Conservation (phyloP, 177 flowering plant genomes). For the Vitis hybrid region DNA sequence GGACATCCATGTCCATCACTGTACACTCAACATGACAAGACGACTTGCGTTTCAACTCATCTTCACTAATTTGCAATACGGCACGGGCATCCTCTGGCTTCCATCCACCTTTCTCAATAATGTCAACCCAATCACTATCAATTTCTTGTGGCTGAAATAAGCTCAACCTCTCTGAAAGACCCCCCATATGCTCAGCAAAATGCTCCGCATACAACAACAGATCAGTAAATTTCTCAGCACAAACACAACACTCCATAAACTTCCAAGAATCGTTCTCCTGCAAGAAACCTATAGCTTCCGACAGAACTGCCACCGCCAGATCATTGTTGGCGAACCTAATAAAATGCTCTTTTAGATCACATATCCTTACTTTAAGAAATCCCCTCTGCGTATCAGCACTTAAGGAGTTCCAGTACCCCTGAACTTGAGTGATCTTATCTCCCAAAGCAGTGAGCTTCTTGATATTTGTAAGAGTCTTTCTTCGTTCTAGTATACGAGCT, state of each 20-base stretch:
- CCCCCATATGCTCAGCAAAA: constrained; percentile 83
- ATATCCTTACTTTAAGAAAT: constrained; percentile 19
- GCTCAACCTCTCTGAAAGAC: constrained; percentile 63
- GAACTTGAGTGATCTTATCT: no score
- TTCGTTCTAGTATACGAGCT: no score
- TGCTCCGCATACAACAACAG: constrained; percentile 65
- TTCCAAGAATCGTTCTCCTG: constrained; percentile 65
- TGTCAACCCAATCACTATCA: constrained; percentile 75
- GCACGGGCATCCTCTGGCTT: constrained; percentile 76
- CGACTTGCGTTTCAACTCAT: constrained; percentile 35
- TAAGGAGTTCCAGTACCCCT: no score
- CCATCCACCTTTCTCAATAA: constrained; percentile 79
- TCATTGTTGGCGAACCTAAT: constrained; percentile 49
- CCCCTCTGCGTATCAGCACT: no score
- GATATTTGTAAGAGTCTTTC: no score
- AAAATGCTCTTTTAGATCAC: constrained; percentile 57
- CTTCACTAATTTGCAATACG: constrained; percentile 57
- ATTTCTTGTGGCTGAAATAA: constrained; percentile 59
- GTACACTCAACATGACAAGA: constrained; percentile 29
- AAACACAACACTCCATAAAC: constrained; percentile 82
- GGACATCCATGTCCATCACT: constrained; percentile 26
- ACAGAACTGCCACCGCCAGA: constrained; percentile 50
- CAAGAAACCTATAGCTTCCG: constrained; percentile 66
- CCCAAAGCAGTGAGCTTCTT: no score
- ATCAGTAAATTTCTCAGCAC: constrained; percentile 68